These are phyloP conservation scores for Flaveria ramosissima DNA, from an alignment of 129 eudicot species.

Conservation along the genomic window DNA sequence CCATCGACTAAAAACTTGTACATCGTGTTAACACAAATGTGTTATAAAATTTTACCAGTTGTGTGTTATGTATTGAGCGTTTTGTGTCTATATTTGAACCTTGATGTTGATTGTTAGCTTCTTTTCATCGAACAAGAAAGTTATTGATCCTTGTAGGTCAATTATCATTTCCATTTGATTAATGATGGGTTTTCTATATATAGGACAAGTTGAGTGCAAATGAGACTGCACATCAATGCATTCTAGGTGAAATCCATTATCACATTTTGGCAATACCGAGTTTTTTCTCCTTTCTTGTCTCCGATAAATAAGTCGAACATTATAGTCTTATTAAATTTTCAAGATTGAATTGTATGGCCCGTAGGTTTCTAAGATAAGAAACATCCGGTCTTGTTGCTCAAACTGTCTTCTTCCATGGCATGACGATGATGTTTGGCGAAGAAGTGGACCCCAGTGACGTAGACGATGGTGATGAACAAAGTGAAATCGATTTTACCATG, in stretches of 20 bases:
- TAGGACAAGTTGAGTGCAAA: conserved; percentile 40
- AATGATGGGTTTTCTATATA: conserved; percentile 45
- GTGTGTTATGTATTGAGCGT: no score
- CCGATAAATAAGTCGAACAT: conserved; percentile 53
- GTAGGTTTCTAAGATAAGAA: conserved; percentile 40
- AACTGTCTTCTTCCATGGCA: background rate
- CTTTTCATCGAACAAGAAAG: background rate
- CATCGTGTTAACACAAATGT: no score
- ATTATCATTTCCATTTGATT: background rate
- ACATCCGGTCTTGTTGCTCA: conserved; percentile 50
- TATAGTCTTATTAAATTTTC: conserved; percentile 56
- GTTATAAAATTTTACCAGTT: no score
- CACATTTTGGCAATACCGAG: conserved; percentile 43
- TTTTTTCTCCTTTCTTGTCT: conserved; percentile 31
- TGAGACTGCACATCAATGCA: conserved; percentile 37
- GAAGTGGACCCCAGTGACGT: conserved; percentile 43
- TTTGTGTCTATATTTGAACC: no score
- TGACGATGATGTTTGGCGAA: conserved; percentile 47
- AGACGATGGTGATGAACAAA: conserved; percentile 42
- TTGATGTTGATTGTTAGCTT: no score
- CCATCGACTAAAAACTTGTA: no score
- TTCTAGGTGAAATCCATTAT: conserved; percentile 44
- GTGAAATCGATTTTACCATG: conserved; percentile 51
- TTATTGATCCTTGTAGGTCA: background rate
- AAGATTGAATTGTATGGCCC: conserved; percentile 36